phyloP scores from a whole-genome alignment of 164 flowering plant genomes.

The Vitis cinerea region DNA sequence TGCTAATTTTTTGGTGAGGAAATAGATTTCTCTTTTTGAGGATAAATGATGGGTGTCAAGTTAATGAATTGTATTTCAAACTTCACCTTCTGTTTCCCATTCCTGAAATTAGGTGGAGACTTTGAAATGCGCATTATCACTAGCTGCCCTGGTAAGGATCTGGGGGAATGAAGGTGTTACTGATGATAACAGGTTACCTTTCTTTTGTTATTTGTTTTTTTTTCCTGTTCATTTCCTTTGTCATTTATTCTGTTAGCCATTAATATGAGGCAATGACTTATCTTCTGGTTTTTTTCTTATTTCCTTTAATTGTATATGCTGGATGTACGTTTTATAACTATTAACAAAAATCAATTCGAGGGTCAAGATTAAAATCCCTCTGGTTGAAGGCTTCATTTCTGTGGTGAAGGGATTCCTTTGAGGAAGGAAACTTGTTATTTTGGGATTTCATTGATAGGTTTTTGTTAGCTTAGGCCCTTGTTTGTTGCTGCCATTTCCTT shows the following conservation, averaged over 20 bases:
- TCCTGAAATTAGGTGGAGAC: conserved; percentile 67
- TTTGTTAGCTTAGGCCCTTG: too few species aligned
- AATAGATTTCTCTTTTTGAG: conserved; percentile 3
- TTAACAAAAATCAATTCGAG: too few species aligned
- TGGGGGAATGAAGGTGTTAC: conserved; percentile 88
- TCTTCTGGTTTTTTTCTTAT: neutral
- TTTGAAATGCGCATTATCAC: conserved; percentile 83
- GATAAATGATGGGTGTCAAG: neutral
- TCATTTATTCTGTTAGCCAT: neutral
- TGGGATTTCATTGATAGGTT: too few species aligned
- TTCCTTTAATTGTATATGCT: neutral
- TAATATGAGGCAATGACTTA: neutral
- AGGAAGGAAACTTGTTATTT: too few species aligned
- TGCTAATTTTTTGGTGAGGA: conserved; percentile 86
- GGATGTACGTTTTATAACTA: too few species aligned
- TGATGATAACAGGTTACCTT: conserved; percentile 80
- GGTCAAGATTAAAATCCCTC: too few species aligned
- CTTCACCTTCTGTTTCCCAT: neutral
- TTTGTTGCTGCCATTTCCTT: too few species aligned
- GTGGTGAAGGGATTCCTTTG: too few species aligned
- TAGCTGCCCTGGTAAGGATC: conserved; percentile 66
- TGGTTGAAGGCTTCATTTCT: too few species aligned
- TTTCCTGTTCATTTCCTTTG: neutral
- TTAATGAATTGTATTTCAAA: neutral
- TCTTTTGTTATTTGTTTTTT: neutral